Base-by-base conservation (phyloP, 2,329 filamentous ascomycete genomes). In the Atkinsonella hypoxylon region DNA sequence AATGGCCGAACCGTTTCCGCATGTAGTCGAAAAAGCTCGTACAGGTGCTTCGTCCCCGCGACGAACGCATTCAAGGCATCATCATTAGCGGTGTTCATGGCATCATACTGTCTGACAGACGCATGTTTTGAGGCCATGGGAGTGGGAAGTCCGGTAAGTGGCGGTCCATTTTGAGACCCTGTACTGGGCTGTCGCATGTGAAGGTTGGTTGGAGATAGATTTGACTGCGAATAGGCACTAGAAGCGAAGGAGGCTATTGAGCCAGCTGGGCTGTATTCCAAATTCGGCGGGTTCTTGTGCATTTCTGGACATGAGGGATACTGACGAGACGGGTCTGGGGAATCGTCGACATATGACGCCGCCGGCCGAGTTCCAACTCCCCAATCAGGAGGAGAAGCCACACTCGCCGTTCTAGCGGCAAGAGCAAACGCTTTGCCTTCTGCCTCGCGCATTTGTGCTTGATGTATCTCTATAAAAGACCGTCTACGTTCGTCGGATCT, bases 21-120 rank as follows among this genome's bases (percentile, higher is more conserved):
- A 51, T 90, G 87, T 42, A 91, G 67, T 38, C 81, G 76, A 62
- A 95, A 94, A 2, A 93, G 74, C 56, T 85, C 82, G 54, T 80
- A 83, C 58, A 93, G 77, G 61, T 90, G 86, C 18, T 76, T 78
- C 3, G 87, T 85, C 26, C 89, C 82, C 6, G 70, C 64, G 3
- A 81, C 78, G 62, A 95, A 95, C 12, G 83, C 78, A 8, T 76
- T 68, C 47, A 90, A 74, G 0, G 88, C 83, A 50, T 82, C 80
- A 47, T 86, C 82, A 2, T 72, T 71, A n/a, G 77, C 70, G 4
- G 75, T 67, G 50, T 62, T 57, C 11, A 67, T 61, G 0, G 63
- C 66, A 48, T 78, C 74, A 6, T 67, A 67, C 32, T 74, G 53
- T 48, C 64, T 68, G n/a, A 69, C 60, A 4, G 70, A 68, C 4